Percentiles rank a stretch among this genome's conserved stretches.
These are phyloP conservation scores for Tolypocladium capitatum DNA, from an alignment of 2,329 filamentous ascomycete genomes.

Conservation along the genomic window DNA sequence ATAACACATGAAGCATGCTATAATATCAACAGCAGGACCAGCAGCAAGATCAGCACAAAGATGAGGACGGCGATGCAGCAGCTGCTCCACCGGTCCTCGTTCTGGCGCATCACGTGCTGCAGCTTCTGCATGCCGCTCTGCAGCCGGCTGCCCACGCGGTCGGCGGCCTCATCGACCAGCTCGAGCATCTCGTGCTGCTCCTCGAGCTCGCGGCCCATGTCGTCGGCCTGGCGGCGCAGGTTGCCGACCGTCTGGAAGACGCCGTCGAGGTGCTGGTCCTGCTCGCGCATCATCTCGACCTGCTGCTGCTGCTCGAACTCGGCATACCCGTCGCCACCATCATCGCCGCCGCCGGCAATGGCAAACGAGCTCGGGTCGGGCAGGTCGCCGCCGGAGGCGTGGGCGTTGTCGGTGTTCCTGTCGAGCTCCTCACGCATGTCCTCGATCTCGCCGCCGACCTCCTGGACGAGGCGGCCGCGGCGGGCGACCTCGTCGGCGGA, in stretches of 20 bases:
- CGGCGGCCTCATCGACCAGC: conserved; percentile 69
- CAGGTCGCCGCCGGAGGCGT: conserved; percentile 27
- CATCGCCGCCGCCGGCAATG: conserved; percentile 31
- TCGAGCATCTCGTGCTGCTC: conserved; percentile 87
- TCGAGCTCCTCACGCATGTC: conserved; percentile 76
- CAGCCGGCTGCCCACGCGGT: conserved; percentile 75
- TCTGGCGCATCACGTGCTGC: conserved; percentile 69
- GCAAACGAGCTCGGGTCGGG: conserved; percentile 44
- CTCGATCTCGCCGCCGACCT: conserved; percentile 79
- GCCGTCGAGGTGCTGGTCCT: conserved; percentile 84
- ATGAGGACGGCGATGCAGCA: conserved; percentile 88
- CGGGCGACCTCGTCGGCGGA: conserved; percentile 70
- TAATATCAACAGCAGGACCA: conserved; percentile 61
- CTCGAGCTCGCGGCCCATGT: conserved; percentile 92
- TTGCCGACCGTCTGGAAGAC: conserved; percentile 91
- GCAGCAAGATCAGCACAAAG: conserved; percentile 71
- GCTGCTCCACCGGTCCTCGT: conserved; percentile 78
- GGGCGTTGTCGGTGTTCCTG: conserved; percentile 34
- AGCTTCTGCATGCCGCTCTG: conserved; percentile 80
- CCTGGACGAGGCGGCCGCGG: conserved; percentile 69
- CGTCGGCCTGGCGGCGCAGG: conserved; percentile 76
- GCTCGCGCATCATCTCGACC: conserved; percentile 81
- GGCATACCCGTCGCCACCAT: conserved; percentile 52
- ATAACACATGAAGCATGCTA: conserved; percentile 15
- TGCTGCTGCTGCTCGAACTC: conserved; percentile 88